Conservation (phyloP, 176 grass and related monocot genomes). For the Triticum turgidum region DNA sequence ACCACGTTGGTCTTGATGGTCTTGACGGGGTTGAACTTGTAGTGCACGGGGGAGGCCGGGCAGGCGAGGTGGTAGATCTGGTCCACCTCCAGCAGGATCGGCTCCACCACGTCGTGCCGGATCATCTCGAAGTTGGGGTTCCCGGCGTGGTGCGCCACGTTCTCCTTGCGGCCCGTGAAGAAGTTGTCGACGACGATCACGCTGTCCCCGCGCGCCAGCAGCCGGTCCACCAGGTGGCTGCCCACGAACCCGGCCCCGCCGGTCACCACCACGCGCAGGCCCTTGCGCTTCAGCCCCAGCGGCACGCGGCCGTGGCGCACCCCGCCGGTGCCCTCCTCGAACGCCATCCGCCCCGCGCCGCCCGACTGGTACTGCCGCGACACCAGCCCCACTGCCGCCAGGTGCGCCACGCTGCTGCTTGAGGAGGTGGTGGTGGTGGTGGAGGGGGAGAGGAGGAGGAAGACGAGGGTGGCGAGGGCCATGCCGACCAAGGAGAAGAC, state of each 20-base stretch:
- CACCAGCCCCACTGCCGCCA: constrained; percentile 15
- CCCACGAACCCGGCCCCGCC: constrained; percentile 91
- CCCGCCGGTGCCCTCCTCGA: background rate
- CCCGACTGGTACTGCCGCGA: constrained; percentile 9
- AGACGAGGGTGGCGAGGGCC: constrained; percentile 44
- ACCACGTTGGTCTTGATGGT: constrained; percentile 99
- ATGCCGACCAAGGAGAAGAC: constrained; percentile 59
- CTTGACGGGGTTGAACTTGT: constrained; percentile 96
- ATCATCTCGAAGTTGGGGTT: constrained; percentile 78
- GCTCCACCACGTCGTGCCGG: constrained; percentile 88
- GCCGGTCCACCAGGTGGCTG: constrained; percentile 81
- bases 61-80: constrained; percentile 97
- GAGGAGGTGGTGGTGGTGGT: background rate
- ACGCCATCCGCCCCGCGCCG: constrained; percentile 15
- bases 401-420: background rate
- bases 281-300: constrained; percentile 64
- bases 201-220: constrained; percentile 67
- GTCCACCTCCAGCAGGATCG: constrained; percentile 92
- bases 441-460: constrained; percentile 35
- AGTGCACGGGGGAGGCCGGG: constrained; percentile 92
- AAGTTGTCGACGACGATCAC: constrained; percentile 96
- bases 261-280: constrained; percentile 59
- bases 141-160: constrained; percentile 71
- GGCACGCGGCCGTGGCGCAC: constrained; percentile 50
- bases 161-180: constrained; percentile 86